These are phyloP conservation scores for Penicillium sp. DNA, from an alignment of 2,329 filamentous ascomycete species.

Conservation along the genomic window DNA sequence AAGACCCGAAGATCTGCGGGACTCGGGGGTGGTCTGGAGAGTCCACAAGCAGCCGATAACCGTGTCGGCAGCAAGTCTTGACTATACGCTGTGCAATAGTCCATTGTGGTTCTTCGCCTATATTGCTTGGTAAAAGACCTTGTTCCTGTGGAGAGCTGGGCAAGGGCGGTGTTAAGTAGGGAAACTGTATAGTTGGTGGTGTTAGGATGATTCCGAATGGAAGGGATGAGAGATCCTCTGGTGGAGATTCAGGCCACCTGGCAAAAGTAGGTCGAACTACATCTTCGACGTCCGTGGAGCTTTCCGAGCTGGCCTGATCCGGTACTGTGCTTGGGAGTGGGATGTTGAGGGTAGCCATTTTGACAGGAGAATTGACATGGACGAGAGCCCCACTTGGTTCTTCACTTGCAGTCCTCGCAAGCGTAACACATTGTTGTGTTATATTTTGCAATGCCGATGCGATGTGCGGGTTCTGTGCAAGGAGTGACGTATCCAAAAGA, in stretches of 20 bases:
- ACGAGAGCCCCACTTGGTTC: slow-evolving; percentile 8
- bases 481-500: slow-evolving; percentile 20
- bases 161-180: not conserved
- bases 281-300: slow-evolving; percentile 8
- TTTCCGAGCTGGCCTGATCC: slow-evolving; percentile 1
- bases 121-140: not conserved
- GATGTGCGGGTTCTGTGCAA: slow-evolving; percentile 18
- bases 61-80: slow-evolving; percentile 22
- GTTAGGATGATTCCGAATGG: slow-evolving; percentile 20
- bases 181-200: slow-evolving; percentile 5
- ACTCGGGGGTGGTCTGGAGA: slow-evolving; percentile 10
- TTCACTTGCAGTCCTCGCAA: slow-evolving; percentile 21
- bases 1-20: slow-evolving; percentile 17
- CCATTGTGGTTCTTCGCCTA: slow-evolving; percentile 13
- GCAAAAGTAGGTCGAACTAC: slow-evolving; percentile 1
- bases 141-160: slow-evolving; percentile 1
- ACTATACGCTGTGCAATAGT: slow-evolving; percentile 24
- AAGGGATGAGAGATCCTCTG: slow-evolving; percentile 16
- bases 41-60: slow-evolving; percentile 22
- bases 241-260: slow-evolving; percentile 11
- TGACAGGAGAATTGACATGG: not conserved
- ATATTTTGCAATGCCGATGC: slow-evolving; percentile 24
- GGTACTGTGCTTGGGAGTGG: not conserved
- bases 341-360: slow-evolving; percentile 2
- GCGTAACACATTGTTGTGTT: slow-evolving; percentile 26